Conservation (phyloP, 495 filamentous ascomycete species). For the Darksidea phi region DNA sequence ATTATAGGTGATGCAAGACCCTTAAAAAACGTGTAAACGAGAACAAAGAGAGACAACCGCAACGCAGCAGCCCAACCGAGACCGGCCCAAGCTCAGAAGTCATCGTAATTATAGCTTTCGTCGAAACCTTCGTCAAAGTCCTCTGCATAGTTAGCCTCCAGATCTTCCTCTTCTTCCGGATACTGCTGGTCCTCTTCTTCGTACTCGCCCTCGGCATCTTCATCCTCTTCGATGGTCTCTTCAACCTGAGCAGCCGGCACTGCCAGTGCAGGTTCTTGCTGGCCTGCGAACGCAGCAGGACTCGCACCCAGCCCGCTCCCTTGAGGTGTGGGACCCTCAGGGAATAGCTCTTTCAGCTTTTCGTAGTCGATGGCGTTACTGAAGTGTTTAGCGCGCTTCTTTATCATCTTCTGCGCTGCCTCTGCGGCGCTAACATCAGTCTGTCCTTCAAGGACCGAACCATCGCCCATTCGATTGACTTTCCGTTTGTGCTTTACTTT, state of each 20-base stretch:
- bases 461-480: slow-evolving; percentile 58
- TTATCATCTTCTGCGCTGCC: slow-evolving; percentile 71
- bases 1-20: too few relatives aligned
- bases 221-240: not conserved
- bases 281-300: not conserved
- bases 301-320: not conserved
- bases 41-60: too few relatives aligned
- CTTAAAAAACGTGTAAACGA: too few relatives aligned
- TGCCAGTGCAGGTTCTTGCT: not conserved
- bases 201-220: slow-evolving; percentile 8
- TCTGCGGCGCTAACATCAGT: slow-evolving; percentile 64
- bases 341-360: slow-evolving; percentile 16
- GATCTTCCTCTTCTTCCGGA: slow-evolving; percentile 8
- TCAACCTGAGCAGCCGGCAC: not conserved
- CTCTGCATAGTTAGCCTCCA: not conserved
- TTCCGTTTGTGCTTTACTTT: slow-evolving; percentile 43
- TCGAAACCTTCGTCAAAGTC: slow-evolving; percentile 15
- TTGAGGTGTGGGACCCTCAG: not conserved
- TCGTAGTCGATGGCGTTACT: slow-evolving; percentile 85
- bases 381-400: slow-evolving; percentile 58
- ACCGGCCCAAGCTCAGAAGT: not conserved
- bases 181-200: slow-evolving; percentile 13
- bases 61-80: too few relatives aligned
- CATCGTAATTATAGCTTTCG: slow-evolving; percentile 2
- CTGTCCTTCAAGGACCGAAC: slow-evolving; percentile 46